Evolutionary conservation across 306 rosid species (phyloP).

Genomic region (Sechiopsis laciniata): DNA sequence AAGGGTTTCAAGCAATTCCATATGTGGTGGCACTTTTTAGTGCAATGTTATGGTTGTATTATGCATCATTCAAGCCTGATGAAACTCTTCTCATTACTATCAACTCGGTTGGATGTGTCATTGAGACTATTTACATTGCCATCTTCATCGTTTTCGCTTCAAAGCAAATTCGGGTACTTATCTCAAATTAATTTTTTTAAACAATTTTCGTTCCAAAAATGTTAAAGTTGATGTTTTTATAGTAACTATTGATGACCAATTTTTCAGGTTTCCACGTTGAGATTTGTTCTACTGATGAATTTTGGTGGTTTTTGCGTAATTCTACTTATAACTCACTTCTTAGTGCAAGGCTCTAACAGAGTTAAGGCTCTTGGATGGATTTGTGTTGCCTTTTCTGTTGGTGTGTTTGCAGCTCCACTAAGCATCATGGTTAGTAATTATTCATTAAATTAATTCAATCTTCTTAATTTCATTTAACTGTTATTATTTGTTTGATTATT

Average conservation of each 20-base stretch:
- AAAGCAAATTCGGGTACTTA: conserved; percentile 51
- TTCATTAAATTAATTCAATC: too few species aligned
- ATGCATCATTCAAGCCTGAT: conserved; percentile 60
- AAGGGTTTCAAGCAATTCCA: conserved; percentile 79
- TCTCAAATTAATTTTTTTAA: background rate
- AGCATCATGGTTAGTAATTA: conserved; percentile 56
- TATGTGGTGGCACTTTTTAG: conserved; percentile 85
- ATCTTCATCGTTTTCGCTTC: conserved; percentile 61
- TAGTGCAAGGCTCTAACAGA: conserved; percentile 46
- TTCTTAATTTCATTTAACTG: too few species aligned
- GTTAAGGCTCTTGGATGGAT: conserved; percentile 73
- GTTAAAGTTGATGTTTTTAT: too few species aligned
- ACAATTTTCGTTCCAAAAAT: too few species aligned
- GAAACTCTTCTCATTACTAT: conserved; percentile 72
- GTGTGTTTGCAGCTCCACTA: conserved; percentile 85
- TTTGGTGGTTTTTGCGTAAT: conserved; percentile 61
- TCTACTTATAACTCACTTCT: conserved; percentile 56
- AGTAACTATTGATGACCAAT: too few species aligned
- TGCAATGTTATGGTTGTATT: conserved; percentile 85
- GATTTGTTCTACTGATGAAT: conserved; percentile 55
- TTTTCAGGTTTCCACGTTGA: conserved; percentile 54
- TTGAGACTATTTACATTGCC: conserved; percentile 70
- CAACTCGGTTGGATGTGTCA: conserved; percentile 60
- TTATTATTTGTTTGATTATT: background rate
- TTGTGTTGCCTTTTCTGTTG: conserved; percentile 65